Evolutionary conservation across 2,329 filamentous ascomycete genomes (phyloP).

Genomic region (Mollisia scopiformis): DNA sequence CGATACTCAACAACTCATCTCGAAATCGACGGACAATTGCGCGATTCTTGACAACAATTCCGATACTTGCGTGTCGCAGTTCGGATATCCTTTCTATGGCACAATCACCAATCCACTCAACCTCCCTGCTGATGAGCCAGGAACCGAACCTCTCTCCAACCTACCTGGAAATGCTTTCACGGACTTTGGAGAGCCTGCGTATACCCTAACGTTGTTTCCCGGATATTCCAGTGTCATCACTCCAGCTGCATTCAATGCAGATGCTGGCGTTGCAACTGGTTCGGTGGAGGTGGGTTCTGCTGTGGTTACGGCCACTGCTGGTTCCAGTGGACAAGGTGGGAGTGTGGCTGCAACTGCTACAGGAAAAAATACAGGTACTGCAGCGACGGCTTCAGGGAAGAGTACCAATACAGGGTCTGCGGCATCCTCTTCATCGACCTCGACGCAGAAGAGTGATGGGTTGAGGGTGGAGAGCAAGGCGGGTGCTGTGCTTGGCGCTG

Average conservation of each 20-base stretch:
- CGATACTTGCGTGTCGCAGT: constrained; percentile 6
- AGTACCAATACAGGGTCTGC: background rate
- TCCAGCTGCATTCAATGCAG: constrained; percentile 21
- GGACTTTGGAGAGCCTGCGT: constrained; percentile 3
- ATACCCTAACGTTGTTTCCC: constrained; percentile 8
- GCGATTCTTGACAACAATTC: constrained; percentile 11
- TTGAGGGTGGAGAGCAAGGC: background rate
- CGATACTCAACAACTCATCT: background rate
- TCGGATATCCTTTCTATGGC: constrained; percentile 4
- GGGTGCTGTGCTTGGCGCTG: background rate
- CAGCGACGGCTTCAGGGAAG: background rate
- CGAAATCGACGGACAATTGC: constrained; percentile 9
- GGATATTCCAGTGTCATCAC: constrained; percentile 16
- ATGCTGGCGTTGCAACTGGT: background rate
- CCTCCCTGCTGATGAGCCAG: constrained; percentile 14
- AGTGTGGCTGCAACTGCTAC: background rate
- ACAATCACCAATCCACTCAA: constrained; percentile 10
- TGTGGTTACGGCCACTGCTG: background rate
- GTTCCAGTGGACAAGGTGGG: background rate
- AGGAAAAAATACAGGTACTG: background rate
- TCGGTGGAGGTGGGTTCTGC: background rate
- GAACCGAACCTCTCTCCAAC: constrained; percentile 14
- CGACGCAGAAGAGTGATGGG: background rate
- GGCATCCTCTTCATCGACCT: background rate
- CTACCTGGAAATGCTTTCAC: constrained; percentile 19